These are phyloP conservation scores for Brassica rapa DNA, from an alignment of 345 rosid species.

Conservation along the genomic window DNA sequence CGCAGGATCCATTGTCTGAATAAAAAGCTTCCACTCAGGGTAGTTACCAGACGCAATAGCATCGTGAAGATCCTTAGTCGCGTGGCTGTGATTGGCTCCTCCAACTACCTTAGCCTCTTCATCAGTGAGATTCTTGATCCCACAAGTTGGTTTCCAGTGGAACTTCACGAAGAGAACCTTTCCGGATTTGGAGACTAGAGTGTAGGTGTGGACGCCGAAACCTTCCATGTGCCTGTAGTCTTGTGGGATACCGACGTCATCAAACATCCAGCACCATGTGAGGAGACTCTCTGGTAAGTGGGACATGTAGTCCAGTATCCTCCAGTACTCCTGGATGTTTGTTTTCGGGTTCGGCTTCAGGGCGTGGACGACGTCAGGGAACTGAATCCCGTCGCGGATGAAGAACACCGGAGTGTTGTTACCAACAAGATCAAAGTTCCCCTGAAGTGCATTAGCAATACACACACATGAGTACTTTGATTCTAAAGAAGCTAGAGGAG, in stretches of 20 bases:
- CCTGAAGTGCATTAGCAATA: slow-evolving; percentile 46
- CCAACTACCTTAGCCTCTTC: slow-evolving; percentile 89
- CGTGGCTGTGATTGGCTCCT: slow-evolving; percentile 97
- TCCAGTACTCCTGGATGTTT: slow-evolving; percentile 96
- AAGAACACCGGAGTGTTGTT: slow-evolving; percentile 98
- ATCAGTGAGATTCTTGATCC: slow-evolving; percentile 81
- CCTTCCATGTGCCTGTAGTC: slow-evolving; percentile 99
- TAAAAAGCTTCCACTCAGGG: slow-evolving; percentile 95
- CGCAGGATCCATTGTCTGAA: slow-evolving; percentile 88
- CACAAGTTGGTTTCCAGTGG: slow-evolving; percentile 99
- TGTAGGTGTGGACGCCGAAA: slow-evolving; percentile 89
- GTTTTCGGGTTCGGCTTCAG: slow-evolving; percentile 96
- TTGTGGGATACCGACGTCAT: slow-evolving; percentile 89
- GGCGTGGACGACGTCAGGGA: slow-evolving; percentile 90
- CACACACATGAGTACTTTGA: slow-evolving; percentile 18
- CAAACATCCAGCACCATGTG: slow-evolving; percentile 84
- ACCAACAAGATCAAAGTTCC: slow-evolving; percentile 98
- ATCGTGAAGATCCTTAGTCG: slow-evolving; percentile 89
- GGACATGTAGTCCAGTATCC: slow-evolving; percentile 91
- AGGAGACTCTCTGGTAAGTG: slow-evolving; percentile 92
- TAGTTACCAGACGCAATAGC: slow-evolving; percentile 92
- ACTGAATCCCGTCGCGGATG: slow-evolving; percentile 92
- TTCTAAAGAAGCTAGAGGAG: slow-evolving; percentile 1
- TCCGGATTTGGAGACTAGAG: slow-evolving; percentile 80
- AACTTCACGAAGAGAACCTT: slow-evolving; percentile 84